phyloP scores from a whole-genome alignment of 2,329 filamentous ascomycete genomes.

The Aspergillus neotritici region DNA sequence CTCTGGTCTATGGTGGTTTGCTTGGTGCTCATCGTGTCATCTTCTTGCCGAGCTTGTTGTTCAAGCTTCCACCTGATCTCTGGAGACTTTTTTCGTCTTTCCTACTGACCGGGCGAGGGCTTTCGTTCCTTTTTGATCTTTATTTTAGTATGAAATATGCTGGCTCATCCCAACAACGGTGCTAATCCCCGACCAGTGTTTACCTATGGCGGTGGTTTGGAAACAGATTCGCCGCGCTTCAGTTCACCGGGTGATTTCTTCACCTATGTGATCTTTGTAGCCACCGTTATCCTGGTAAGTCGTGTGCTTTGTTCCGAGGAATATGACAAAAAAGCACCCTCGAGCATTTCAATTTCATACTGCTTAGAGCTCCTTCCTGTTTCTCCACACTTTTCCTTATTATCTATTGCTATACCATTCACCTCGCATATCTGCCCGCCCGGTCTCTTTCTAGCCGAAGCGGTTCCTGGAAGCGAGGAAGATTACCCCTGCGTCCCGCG shows the following conservation, averaged over 20 bases:
- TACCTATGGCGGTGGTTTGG: slow-evolving; percentile 69
- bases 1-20: slow-evolving; percentile 55
- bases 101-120: slow-evolving; percentile 50
- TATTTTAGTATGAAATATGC: slow-evolving; percentile 56
- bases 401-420: slow-evolving; percentile 19
- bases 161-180: slow-evolving; percentile 14
- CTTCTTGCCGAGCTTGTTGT: slow-evolving; percentile 48
- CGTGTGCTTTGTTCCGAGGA: slow-evolving; percentile 21
- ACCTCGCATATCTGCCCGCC: slow-evolving; percentile 76
- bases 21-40: slow-evolving; percentile 49
- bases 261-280: slow-evolving; percentile 71
- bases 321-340: no score
- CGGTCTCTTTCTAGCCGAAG: slow-evolving; percentile 64
- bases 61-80: slow-evolving; percentile 54
- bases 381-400: slow-evolving; percentile 2
- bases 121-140: slow-evolving; percentile 64
- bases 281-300: slow-evolving; percentile 72
- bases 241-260: slow-evolving; percentile 70
- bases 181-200: slow-evolving; percentile 53
- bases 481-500: slow-evolving; percentile 63
- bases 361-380: not conserved
- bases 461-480: slow-evolving; percentile 82
- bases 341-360: no score
- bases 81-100: slow-evolving; percentile 58
- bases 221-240: slow-evolving; percentile 67